phyloP scores from a whole-genome alignment of 495 filamentous ascomycete genomes.

The Daldinia decipiens region DNA sequence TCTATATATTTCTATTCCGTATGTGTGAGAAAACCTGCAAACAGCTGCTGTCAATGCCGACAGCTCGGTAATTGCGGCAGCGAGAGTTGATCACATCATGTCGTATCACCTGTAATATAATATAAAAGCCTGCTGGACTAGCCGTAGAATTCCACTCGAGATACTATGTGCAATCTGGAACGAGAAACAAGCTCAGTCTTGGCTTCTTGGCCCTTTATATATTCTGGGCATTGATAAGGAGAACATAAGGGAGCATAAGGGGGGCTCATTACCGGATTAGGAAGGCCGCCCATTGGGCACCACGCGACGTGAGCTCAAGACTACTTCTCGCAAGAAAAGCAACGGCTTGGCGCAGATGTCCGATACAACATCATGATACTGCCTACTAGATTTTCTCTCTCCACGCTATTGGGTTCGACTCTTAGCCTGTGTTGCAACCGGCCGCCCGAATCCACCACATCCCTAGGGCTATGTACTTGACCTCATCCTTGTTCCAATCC shows the following conservation, averaged over 20 bases:
- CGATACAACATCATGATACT: conserved; percentile 44
- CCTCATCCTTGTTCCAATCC: conserved; percentile 34
- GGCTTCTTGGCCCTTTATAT: conserved; percentile 39
- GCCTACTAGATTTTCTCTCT: conserved; percentile 32
- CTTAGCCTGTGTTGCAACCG: conserved; percentile 45
- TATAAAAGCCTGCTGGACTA: conserved; percentile 38
- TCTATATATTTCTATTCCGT: background rate
- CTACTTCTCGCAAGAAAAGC: conserved; percentile 26
- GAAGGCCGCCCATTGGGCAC: conserved; percentile 40
- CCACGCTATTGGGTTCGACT: conserved; percentile 40
- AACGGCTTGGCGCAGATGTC: conserved; percentile 35
- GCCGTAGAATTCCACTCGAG: conserved; percentile 30
- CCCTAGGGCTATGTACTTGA: conserved; percentile 24
- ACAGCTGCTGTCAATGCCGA: conserved; percentile 36
- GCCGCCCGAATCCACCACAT: conserved; percentile 33
- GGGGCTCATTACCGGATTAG: conserved; percentile 35
- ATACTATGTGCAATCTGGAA: conserved; percentile 39
- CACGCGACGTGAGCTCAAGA: conserved; percentile 44
- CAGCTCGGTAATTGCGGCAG: conserved; percentile 31
- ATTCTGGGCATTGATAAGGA: conserved; percentile 34
- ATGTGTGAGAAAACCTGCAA: conserved; percentile 1
- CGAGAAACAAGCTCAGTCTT: conserved; percentile 46
- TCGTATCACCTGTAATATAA: conserved; percentile 40
- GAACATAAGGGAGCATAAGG: conserved; percentile 27
- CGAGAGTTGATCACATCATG: conserved; percentile 32